Conservation (phyloP, 306 rosid species). For the Amphicarpaea edgeworthii region DNA sequence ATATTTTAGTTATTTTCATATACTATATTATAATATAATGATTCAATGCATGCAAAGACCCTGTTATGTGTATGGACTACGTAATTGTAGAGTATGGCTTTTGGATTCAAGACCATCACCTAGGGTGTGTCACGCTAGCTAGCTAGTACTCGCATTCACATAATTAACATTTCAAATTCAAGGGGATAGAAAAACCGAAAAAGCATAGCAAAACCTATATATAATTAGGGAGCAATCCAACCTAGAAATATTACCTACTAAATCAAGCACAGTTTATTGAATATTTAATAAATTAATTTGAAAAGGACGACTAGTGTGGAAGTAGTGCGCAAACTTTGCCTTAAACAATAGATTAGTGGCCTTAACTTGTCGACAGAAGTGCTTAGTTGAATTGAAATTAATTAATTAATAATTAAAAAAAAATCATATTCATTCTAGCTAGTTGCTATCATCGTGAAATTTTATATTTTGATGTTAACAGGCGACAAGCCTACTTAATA, state of each 20-base stretch:
- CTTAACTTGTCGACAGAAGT: background rate
- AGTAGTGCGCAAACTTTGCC: slow-evolving; percentile 39
- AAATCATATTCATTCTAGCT: slow-evolving; percentile 10
- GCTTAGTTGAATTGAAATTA: background rate
- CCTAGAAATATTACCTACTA: background rate
- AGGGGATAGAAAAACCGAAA: background rate
- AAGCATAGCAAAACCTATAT: background rate
- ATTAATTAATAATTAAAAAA: no score
- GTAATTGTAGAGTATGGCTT: background rate
- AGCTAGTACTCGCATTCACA: background rate
- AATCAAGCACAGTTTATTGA: background rate
- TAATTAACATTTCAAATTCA: background rate
- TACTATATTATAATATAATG: background rate
- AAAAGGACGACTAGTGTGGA: background rate
- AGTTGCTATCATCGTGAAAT: slow-evolving; percentile 6
- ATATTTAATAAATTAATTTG: background rate
- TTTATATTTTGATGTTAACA: slow-evolving; percentile 41
- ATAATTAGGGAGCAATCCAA: background rate
- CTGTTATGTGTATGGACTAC: background rate
- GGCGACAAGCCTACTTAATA: slow-evolving; percentile 34
- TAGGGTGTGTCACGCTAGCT: background rate
- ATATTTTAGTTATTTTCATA: no score
- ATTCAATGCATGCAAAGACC: background rate
- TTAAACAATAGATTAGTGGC: slow-evolving; percentile 38
- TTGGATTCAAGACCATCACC: background rate